Conservation (phyloP, 2,329 filamentous ascomycete genomes). For the Pseudocercospora crystallina region DNA sequence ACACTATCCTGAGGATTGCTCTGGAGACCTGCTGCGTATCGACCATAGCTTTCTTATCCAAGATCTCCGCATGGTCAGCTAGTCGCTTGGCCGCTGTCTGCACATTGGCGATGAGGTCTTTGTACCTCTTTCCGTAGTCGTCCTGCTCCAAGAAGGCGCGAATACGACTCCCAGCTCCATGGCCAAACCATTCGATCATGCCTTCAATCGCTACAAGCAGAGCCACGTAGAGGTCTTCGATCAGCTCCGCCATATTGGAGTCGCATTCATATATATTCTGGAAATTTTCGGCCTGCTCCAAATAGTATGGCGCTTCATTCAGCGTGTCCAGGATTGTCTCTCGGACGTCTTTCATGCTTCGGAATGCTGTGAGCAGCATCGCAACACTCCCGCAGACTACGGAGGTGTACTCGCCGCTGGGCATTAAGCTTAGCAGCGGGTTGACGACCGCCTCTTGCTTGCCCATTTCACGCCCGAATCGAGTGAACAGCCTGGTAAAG, state of each 20-base stretch:
- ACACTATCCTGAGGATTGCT: background rate
- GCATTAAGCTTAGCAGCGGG: background rate
- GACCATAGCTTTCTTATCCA: background rate
- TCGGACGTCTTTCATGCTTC: background rate
- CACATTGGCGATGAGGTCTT: background rate
- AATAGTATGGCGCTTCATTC: background rate
- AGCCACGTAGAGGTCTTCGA: background rate
- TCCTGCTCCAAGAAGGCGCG: conserved; percentile 4
- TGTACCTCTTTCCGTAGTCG: background rate
- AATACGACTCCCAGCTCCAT: background rate
- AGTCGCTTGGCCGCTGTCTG: background rate
- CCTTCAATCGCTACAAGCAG: conserved; percentile 1
- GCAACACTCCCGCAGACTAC: conserved; percentile 1
- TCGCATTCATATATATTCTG: background rate
- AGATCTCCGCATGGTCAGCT: background rate
- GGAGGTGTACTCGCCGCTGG: conserved; percentile 2
- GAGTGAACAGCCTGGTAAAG: background rate
- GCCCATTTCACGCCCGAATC: background rate
- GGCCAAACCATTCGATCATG: conserved; percentile 5
- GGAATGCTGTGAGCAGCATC: conserved; percentile 1
- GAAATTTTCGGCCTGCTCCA: background rate
- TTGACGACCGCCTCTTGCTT: conserved; percentile 1
- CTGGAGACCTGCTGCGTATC: background rate
- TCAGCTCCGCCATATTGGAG: background rate
- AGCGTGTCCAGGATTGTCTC: background rate